Base-by-base conservation (phyloP, 768 basidiomycete species). In the Kwoniella sp. region DNA sequence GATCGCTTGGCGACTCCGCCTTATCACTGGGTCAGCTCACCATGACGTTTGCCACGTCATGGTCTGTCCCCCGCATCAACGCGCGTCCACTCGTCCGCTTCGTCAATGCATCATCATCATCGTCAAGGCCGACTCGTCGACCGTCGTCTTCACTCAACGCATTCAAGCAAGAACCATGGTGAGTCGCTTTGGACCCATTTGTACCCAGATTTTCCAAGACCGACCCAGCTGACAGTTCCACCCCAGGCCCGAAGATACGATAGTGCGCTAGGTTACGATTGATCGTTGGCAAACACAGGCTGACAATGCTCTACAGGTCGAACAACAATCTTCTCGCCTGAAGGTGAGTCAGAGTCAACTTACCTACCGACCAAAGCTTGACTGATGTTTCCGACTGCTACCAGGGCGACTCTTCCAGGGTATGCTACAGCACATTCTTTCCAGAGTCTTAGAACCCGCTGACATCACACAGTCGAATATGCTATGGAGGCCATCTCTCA, bases 401-500 rank as follows among this genome's bases (percentile, higher is more conserved):
- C n/a, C 59, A 95, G 91, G 91, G 62, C 89, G 93, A 57, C 78
- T 99, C 50, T 98, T 93, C 76, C 93, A 99, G 80, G 91, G 91
- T 92, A 70, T 75, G 85, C 47, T 57, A 33, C 14, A 1, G 14
- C n/a, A 0, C 14, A 10, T 25, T 9, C 12, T 7, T 17, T 19
- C 29, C 25, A 23, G 34, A 40, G 46, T 40, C 44, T 32, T 37
- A 23, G 11, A 17, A 43, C 28, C 14, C 33, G 48, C 37, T 29
- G 48, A 55, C 17, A 14, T 9, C 2, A 7, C 27, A 3, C 41
- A 93, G 93, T 98, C 79, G 93, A 99, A 78, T 99, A 99, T 82
- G 93, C 93, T 37, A 95, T 98, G 89, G 95, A 98, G 73, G 90
- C 91, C 53, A 96, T 98, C 79, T 95, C 91, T 25, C 87, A 91